These are phyloP conservation scores for Teunomyces panamensis DNA, from an alignment of 805 yeast genomes.

Conservation along the genomic window DNA sequence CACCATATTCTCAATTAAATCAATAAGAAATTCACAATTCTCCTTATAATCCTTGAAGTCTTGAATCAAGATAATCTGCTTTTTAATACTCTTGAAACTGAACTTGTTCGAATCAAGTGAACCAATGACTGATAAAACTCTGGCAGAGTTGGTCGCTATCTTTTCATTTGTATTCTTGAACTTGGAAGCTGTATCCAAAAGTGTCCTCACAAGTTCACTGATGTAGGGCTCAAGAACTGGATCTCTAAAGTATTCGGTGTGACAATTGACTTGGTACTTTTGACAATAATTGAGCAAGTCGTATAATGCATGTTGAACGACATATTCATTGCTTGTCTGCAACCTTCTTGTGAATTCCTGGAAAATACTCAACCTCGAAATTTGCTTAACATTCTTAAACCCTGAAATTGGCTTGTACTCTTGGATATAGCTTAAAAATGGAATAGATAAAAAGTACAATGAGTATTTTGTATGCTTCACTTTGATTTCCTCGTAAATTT, in stretches of 20 bases:
- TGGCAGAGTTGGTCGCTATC: slow-evolving; percentile 60
- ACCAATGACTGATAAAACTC: slow-evolving; percentile 74
- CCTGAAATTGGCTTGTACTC: slow-evolving; percentile 15
- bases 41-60: slow-evolving; percentile 65
- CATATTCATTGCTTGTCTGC: slow-evolving; percentile 62
- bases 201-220: slow-evolving; percentile 49
- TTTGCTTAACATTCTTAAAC: slow-evolving; percentile 18
- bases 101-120: slow-evolving; percentile 65
- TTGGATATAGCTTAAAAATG: slow-evolving; percentile 29
- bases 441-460: slow-evolving; percentile 52
- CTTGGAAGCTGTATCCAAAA: slow-evolving; percentile 55
- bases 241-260: slow-evolving; percentile 41
- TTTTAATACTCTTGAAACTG: slow-evolving; percentile 39
- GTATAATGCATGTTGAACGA: slow-evolving; percentile 66
- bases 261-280: slow-evolving; percentile 50
- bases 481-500: slow-evolving; percentile 28
- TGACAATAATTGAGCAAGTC: slow-evolving; percentile 57
- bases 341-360: slow-evolving; percentile 56
- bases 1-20: slow-evolving; percentile 65
- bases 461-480: slow-evolving; percentile 41
- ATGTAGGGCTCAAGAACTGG: slow-evolving; percentile 21
- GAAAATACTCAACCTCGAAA: slow-evolving; percentile 33
- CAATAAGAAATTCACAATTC: slow-evolving; percentile 58
- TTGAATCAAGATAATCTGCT: slow-evolving; percentile 49
- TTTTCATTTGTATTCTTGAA: slow-evolving; percentile 47